Conservation (phyloP, 352 stramenopile genomes). For the Phytophthora tentaculata region DNA sequence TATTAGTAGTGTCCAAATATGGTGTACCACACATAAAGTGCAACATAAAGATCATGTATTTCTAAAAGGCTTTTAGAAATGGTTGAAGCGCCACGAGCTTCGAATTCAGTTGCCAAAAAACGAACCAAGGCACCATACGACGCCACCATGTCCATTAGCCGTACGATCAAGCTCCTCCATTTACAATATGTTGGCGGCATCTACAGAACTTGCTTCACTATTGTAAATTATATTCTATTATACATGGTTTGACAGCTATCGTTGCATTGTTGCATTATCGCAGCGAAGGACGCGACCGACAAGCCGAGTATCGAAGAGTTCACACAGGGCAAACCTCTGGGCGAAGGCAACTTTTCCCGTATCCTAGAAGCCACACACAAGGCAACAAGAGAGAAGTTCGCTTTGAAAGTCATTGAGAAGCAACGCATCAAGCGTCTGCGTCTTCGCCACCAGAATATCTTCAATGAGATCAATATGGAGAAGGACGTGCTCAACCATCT, state of each 20-base stretch:
- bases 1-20: conserved; percentile 24
- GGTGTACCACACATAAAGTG: conserved; percentile 10
- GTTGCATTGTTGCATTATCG: conserved; percentile 12
- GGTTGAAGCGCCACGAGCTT: conserved; percentile 26
- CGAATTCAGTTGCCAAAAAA: conserved; percentile 11
- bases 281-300: conserved; percentile 76
- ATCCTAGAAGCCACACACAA: conserved; percentile 92
- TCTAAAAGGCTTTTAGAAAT: background rate
- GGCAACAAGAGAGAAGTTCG: conserved; percentile 92
- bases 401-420: conserved; percentile 97
- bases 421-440: conserved; percentile 85
- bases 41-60: background rate
- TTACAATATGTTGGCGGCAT: too few species aligned
- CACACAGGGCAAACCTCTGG: conserved; percentile 57
- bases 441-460: conserved; percentile 96
- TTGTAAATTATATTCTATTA: too few species aligned
- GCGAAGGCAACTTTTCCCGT: conserved; percentile 96
- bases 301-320: conserved; percentile 86
- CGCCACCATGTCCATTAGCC: conserved; percentile 20
- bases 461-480: conserved; percentile 99
- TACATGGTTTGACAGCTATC: conserved; percentile 12
- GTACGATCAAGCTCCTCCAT: conserved; percentile 17
- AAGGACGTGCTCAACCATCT: conserved; percentile 92
- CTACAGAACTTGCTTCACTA: too few species aligned
- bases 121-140: background rate